Conservation (phyloP, 495 filamentous ascomycete species). For the Talaromyces liani region DNA sequence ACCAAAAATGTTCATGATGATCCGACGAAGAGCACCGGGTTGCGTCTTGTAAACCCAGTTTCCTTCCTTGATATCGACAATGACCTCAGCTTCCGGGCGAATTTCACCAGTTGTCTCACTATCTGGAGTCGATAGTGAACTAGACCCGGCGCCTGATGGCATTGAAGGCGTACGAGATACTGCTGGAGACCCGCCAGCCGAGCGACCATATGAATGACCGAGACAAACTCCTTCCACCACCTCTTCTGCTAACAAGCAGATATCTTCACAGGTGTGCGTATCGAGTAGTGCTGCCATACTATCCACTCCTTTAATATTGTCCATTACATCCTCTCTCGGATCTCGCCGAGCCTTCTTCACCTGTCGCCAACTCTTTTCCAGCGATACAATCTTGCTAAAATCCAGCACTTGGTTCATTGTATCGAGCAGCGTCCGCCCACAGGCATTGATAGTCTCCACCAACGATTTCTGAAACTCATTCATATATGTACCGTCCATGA, state of each 20-base stretch:
- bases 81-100: conserved; percentile 41
- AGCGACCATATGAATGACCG: conserved; percentile 38
- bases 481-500: conserved; percentile 41
- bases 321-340: conserved; percentile 15
- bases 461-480: conserved; percentile 55
- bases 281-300: conserved; percentile 34
- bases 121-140: conserved; percentile 8
- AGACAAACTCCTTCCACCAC: conserved; percentile 46
- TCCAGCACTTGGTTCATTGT: conserved; percentile 74
- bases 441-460: conserved; percentile 66
- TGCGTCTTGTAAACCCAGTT: conserved; percentile 60
- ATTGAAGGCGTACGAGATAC: conserved; percentile 2
- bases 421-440: conserved; percentile 67
- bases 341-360: conserved; percentile 21
- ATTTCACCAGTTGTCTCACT: conserved; percentile 6
- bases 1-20: conserved; percentile 77
- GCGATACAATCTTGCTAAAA: conserved; percentile 60
- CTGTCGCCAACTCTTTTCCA: conserved; percentile 39
- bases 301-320: conserved; percentile 25
- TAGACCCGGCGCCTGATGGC: not conserved
- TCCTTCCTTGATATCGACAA: conserved; percentile 55
- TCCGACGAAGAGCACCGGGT: conserved; percentile 62
- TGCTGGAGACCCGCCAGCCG: conserved; percentile 6
- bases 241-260: conserved; percentile 38
- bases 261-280: conserved; percentile 35